These are phyloP conservation scores for Xanthoconium stramineum DNA, from an alignment of 768 basidiomycete species.

Conservation along the genomic window DNA sequence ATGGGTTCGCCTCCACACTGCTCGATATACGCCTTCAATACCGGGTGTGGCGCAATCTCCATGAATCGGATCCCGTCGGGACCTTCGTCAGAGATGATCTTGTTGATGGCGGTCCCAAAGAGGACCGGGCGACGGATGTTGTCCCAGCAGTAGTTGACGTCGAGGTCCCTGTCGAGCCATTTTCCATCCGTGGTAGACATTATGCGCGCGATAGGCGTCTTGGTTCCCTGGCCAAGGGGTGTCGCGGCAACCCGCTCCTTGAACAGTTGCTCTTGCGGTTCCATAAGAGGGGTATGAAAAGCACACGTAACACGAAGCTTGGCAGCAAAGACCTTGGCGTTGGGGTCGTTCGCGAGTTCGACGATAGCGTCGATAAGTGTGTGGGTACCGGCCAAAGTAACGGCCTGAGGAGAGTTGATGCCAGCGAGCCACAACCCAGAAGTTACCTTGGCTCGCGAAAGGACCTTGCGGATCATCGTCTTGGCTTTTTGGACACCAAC, in stretches of 20 bases:
- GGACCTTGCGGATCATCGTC: slow-evolving; percentile 32
- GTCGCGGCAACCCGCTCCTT: slow-evolving; percentile 20
- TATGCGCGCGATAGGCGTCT: slow-evolving; percentile 22
- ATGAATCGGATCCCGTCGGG: slow-evolving; percentile 27
- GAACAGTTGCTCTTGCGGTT: slow-evolving; percentile 32
- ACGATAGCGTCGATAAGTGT: slow-evolving; percentile 32
- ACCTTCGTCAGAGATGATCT: slow-evolving; percentile 29
- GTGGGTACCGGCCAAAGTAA: slow-evolving; percentile 32
- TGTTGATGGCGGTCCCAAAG: slow-evolving; percentile 33
- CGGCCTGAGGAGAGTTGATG: slow-evolving; percentile 37
- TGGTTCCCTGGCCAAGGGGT: slow-evolving; percentile 18
- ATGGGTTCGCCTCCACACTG: slow-evolving; percentile 33
- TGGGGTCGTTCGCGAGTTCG: slow-evolving; percentile 25
- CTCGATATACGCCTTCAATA: slow-evolving; percentile 33
- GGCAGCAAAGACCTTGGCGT: slow-evolving; percentile 24
- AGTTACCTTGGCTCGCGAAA: slow-evolving; percentile 24
- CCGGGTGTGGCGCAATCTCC: slow-evolving; percentile 35
- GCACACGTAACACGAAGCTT: slow-evolving; percentile 33
- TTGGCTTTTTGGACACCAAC: slow-evolving; percentile 32
- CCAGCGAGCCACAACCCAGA: slow-evolving; percentile 34
- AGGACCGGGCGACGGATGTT: slow-evolving; percentile 35
- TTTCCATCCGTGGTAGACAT: slow-evolving; percentile 36
- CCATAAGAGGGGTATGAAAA: slow-evolving; percentile 37
- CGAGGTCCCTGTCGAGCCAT: slow-evolving; percentile 30
- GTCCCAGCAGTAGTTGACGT: slow-evolving; percentile 34